Evolutionary conservation across 495 filamentous ascomycete genomes (phyloP), one percentile per base, ranked within the genome.

Genomic region (Pyrenopolyporus hunteri): DNA sequence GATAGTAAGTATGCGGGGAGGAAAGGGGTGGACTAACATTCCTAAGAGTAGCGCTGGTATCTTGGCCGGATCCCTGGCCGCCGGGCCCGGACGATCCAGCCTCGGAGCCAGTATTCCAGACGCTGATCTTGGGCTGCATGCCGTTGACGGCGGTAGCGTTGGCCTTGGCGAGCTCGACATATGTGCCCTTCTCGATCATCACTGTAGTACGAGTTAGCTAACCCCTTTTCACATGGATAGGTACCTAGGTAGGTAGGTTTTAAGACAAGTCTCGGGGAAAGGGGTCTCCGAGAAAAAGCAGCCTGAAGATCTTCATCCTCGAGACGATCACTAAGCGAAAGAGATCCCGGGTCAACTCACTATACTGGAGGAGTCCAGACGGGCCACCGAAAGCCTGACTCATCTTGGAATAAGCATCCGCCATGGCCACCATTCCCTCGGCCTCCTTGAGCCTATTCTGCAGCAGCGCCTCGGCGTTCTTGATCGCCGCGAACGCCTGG

Each of bases 41-140:
- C 47, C 79, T 68, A 68, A 80, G 69, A 8, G 77, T 72, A 1
- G 73, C 72, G 13, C 62, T 66, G 49, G 68, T 70, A 57, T 73
- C 70, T 35, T 70, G 71, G 40, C 61, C 59, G 25, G 68, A 69
- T n/a, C 62, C 66, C 8, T 60, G 71, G 6, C 61, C 73, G 11
- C 64, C 75, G 20, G 69, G 69, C 20, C 63, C 57, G 26, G 43
- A 55, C 23, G 62, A 66, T 16, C 74, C 74, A 8, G 67, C 72
- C 48, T 78, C 75, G 43, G 73, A 72, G 16, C 87, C 89, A 26
- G 90, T 93, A 72, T 92, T 93, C 90, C 90, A 94, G 7, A 91
- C 82, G 43, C 84, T 91, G 74, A 94, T 94, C 85, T 93, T 94
- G 50, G 90, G 90, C 66, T 90, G 83, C 63, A 94, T 75, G 43